phyloP scores from a whole-genome alignment of 768 basidiomycete species.

The Exidia glandulosa region DNA sequence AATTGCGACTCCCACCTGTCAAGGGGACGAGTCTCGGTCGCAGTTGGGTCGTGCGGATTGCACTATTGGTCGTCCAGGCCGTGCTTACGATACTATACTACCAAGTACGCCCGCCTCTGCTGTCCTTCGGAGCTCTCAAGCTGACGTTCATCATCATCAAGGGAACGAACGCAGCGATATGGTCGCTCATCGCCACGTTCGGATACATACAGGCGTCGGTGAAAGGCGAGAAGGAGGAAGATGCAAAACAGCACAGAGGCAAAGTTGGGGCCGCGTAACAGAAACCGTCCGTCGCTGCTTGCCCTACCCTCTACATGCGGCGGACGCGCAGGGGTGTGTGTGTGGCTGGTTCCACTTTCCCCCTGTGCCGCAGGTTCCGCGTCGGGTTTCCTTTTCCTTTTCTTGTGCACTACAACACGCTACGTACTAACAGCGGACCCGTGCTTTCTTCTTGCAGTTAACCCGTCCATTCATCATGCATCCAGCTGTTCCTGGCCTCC shows the following conservation, averaged over 20 bases:
- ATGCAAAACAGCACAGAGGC: conserved; percentile 52
- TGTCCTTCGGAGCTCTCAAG: neutral
- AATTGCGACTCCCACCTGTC: conserved; percentile 55
- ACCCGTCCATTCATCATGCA: too few relatives aligned
- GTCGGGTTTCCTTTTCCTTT: too few relatives aligned
- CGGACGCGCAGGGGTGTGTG: too few relatives aligned
- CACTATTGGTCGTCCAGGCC: conserved; percentile 52
- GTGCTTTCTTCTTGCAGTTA: too few relatives aligned
- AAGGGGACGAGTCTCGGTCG: conserved; percentile 50
- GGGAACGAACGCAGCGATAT: conserved; percentile 79
- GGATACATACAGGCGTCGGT: conserved; percentile 58
- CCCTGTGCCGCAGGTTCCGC: too few relatives aligned
- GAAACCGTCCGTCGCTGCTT: neutral
- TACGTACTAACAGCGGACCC: too few relatives aligned
- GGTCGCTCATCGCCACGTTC: conserved; percentile 58
- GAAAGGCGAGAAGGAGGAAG: conserved; percentile 59
- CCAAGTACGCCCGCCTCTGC: conserved; percentile 40
- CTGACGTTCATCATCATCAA: conserved; percentile 18
- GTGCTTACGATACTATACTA: conserved; percentile 62
- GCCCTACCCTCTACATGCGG: neutral
- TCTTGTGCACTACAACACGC: too few relatives aligned
- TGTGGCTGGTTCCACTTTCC: too few relatives aligned
- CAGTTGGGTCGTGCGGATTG: conserved; percentile 49
- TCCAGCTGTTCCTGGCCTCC: too few relatives aligned
- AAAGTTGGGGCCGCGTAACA: conserved; percentile 28